Base-by-base conservation (phyloP, 805 yeast species). In the Limtongozyma cylindracea region DNA sequence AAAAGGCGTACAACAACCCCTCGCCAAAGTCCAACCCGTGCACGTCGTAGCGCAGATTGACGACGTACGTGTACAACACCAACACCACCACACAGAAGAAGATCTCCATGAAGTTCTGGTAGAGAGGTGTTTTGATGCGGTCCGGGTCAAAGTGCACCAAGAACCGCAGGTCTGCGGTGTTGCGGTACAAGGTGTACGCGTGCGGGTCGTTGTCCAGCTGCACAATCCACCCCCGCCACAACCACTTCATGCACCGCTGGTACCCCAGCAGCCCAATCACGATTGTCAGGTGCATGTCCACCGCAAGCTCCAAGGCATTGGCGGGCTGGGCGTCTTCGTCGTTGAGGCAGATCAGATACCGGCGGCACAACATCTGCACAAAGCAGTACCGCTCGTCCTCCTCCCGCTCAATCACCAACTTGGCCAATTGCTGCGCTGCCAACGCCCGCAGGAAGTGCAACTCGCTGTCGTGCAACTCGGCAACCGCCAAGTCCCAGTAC, bases 161-260 rank as follows among this genome's bases (percentile, higher is more conserved):
- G 26, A 73, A 47, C 9, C 53, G 47, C 4, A 64, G 47, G 12
- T 66, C 61, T 1, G 64, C 52, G 9, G 67, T 58, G 1, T 64
- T 65, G 28, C 54, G 58, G 39, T 70, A 76, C 25, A 68, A 35
- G 13, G 62, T 67, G 33, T 71, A 78, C 10, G 66, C 63, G 12
- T 60, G 55, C 5, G 88, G 76, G 36, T 76, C 77, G 9, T 39
- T 41, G 8, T 66, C 61, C 12, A 71, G 60, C 43, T 77, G 92
- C 22, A 73, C 56, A 29, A 78, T 73, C 91, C 92, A 76, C 14
- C 94, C 94, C 25, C 82, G 51, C 94, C 94, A 78, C 21, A 78
- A 43, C 91, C 92, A 78, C 31, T 69, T 65, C 34, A 77, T 57
- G 45, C 92, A 76, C 24, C 91, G 49, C 42, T 78, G 92, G 40